Percentiles rank a stretch among this genome's conserved stretches.
These are phyloP conservation scores for Sphagnurus paluster DNA, from an alignment of 1,284 basidiomycete genomes.

Conservation along the genomic window DNA sequence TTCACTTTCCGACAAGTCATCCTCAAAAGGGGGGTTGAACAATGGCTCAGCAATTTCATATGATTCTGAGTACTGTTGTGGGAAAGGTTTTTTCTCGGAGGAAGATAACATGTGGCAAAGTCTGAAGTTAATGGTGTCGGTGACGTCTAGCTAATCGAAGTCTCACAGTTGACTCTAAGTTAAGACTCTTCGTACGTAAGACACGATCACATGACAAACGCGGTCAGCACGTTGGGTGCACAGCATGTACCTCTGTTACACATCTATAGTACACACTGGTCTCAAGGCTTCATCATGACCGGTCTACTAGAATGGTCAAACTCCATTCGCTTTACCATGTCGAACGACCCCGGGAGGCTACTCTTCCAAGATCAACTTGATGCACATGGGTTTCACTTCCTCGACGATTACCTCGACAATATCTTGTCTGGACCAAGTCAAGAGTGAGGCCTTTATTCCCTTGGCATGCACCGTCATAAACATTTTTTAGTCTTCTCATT, in stretches of 20 bases:
- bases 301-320: constrained; percentile 65
- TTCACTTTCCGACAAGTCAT: constrained; percentile 37
- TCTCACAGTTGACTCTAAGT: no score
- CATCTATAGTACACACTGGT: no score
- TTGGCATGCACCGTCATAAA: constrained; percentile 3
- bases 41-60: not conserved
- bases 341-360: constrained; percentile 67
- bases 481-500: constrained; percentile 55
- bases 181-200: no score
- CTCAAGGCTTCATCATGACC: constrained; percentile 9
- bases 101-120: not conserved
- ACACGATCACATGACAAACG: constrained; percentile 3
- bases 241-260: no score
- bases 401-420: constrained; percentile 74
- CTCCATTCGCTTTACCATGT: constrained; percentile 65
- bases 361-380: constrained; percentile 72
- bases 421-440: constrained; percentile 64
- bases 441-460: constrained; percentile 46
- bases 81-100: not conserved
- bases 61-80: not conserved
- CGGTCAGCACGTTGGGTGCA: constrained; percentile 1
- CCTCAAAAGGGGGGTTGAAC: constrained; percentile 14
- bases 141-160: no score
- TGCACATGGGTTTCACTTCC: constrained; percentile 71
- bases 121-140: no score